These are phyloP conservation scores for Paramecium pentaurelia DNA, from an alignment of 73 alveolate species.

Conservation along the genomic window DNA sequence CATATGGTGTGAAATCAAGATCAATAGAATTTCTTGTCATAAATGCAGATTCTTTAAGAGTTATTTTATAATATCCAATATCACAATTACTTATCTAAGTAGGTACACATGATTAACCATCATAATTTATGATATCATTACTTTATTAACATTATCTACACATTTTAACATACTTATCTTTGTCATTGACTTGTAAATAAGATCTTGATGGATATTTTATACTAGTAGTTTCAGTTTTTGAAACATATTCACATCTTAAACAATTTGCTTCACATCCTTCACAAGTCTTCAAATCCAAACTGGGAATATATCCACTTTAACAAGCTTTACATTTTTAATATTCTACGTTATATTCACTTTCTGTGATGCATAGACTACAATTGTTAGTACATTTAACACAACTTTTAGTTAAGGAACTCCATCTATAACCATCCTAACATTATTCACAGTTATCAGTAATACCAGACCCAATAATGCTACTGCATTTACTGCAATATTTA, in stretches of 20 bases:
- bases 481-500: not conserved
- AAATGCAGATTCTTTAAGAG: not conserved
- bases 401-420: not conserved
- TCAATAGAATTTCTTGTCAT: not conserved
- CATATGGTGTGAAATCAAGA: not conserved
- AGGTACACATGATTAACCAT: not conserved
- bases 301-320: not conserved
- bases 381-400: not conserved
- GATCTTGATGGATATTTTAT: not conserved
- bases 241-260: slow-evolving; percentile 30
- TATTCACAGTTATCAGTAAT: not conserved
- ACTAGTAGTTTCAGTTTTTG: not conserved
- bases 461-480: not conserved
- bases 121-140: not conserved
- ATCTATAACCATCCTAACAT: not conserved
- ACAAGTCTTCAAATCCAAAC: not conserved
- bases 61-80: not conserved
- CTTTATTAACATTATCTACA: not conserved
- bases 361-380: not conserved
- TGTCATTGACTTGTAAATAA: not conserved
- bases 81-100: not conserved
- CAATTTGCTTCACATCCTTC: slow-evolving; percentile 7
- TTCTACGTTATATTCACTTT: not conserved
- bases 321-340: not conserved
- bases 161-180: not conserved